phyloP scores from a whole-genome alignment of 805 yeast species.

The Starmerella sp. region DNA sequence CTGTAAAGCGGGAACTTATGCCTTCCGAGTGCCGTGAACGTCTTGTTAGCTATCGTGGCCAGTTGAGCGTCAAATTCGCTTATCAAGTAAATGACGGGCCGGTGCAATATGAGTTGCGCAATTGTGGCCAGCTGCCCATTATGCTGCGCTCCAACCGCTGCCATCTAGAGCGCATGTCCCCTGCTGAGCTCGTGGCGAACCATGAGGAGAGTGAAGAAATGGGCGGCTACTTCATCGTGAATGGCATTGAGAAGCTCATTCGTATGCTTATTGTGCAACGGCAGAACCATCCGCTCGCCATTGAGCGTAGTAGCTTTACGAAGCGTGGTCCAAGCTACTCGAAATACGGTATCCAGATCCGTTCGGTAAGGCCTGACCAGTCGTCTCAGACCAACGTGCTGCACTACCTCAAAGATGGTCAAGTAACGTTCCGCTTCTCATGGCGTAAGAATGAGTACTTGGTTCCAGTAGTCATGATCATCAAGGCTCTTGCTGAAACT shows the following conservation, averaged over 20 bases:
- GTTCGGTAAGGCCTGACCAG: slow-evolving; percentile 93
- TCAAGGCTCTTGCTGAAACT: slow-evolving; percentile 81
- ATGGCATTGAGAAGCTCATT: slow-evolving; percentile 91
- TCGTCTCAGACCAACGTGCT: slow-evolving; percentile 96
- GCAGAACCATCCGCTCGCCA: slow-evolving; percentile 96
- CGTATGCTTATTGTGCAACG: slow-evolving; percentile 97
- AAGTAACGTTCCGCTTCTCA: slow-evolving; percentile 88
- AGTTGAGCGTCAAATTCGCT: slow-evolving; percentile 61
- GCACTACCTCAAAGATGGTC: slow-evolving; percentile 91
- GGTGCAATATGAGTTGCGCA: slow-evolving; percentile 67
- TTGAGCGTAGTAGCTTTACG: slow-evolving; percentile 85
- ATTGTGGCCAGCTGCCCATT: slow-evolving; percentile 81
- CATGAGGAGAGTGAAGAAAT: slow-evolving; percentile 91
- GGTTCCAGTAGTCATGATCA: slow-evolving; percentile 83
- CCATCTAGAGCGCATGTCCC: slow-evolving; percentile 74
- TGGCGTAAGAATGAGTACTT: slow-evolving; percentile 95
- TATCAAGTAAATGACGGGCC: slow-evolving; percentile 88
- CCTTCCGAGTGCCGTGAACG: slow-evolving; percentile 91
- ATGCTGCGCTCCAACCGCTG: slow-evolving; percentile 89
- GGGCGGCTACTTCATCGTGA: slow-evolving; percentile 92
- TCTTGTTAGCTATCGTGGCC: slow-evolving; percentile 68
- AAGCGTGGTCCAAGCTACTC: slow-evolving; percentile 90
- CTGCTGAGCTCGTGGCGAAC: slow-evolving; percentile 61
- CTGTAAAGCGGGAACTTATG: slow-evolving; percentile 63
- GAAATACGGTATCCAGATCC: slow-evolving; percentile 82